Evolutionary conservation across 768 basidiomycete genomes (phyloP), one percentile per base, ranked within the genome.

Genomic region (Daedaleopsis nitida): DNA sequence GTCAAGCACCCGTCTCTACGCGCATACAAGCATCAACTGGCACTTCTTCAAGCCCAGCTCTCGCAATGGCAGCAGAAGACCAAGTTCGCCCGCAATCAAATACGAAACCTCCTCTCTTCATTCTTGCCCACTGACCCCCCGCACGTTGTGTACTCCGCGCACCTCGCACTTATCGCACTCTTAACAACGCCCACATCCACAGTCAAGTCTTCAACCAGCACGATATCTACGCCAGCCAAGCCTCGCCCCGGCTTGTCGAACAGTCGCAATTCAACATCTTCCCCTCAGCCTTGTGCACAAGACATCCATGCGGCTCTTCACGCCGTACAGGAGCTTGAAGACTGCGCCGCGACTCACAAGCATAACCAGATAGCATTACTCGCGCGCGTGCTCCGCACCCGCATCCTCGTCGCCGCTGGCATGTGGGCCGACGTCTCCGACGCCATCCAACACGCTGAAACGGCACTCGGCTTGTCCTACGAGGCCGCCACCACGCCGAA

Each of bases 1-100:
- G 17, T 64, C 0, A 55, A 88, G 86, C 86, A 88, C 66, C 87
- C 90, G 3, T 81, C 87, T 11, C 77, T 93, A 11, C 79, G 84
- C 55, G 73, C 78, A 8, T 86, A 88, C 68, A 82, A 80, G 45
- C 82, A 83, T 4, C 82, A 84, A 58, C 74, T 93, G 23, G 80
- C 82, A 1, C 75, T 85, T 42, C 81, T 91, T 37, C 86, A 87
- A 17, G 83, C 87, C 4, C 84, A 81, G 39, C 78, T 92, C 52
- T 76, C 85, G 34, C 68, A 75, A 47, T 70, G 75, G 76, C 78
- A 83, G 66, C 73, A 80, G 19, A 87, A 87, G 67, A 65, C 77
- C 6, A 89, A 86, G 70, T 83, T 83, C 62, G 83, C 86, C 0
- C 85, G 85, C 42, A 83, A 80, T 13, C 76, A 83, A 16, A 73